Percentiles rank a stretch among this genome's conserved stretches.
These are phyloP conservation scores for Alternaria arbusti DNA, from an alignment of 2,329 filamentous ascomycete species.

Conservation along the genomic window DNA sequence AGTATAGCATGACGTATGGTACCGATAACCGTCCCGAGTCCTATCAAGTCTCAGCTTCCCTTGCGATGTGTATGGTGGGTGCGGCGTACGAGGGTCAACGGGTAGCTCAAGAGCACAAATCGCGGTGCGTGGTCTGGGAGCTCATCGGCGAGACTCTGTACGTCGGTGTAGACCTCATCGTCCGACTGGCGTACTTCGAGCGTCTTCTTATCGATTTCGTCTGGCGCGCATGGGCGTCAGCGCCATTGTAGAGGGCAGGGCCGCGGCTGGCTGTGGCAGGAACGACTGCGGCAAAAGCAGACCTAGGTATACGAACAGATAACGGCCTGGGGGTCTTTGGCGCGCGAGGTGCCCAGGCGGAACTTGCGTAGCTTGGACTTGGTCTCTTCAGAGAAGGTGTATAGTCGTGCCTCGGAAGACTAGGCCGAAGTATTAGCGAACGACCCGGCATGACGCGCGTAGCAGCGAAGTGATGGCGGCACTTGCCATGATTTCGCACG, in stretches of 20 bases:
- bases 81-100: conserved; percentile 75
- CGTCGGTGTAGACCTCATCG: conserved; percentile 79
- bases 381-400: conserved; percentile 90
- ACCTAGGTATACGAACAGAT: conserved; percentile 73
- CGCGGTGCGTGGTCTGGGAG: conserved; percentile 91
- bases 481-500: conserved; percentile 28
- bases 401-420: conserved; percentile 84
- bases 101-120: conserved; percentile 90
- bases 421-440: conserved; percentile 26
- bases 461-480: neutral
- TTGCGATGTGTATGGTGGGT: conserved; percentile 5
- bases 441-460: neutral
- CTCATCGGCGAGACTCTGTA: conserved; percentile 84
- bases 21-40: conserved; percentile 83
- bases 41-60: conserved; percentile 53
- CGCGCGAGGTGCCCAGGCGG: conserved; percentile 85
- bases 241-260: conserved; percentile 14
- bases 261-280: neutral
- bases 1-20: conserved; percentile 94
- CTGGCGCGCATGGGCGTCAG: conserved; percentile 57
- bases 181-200: conserved; percentile 88
- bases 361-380: conserved; percentile 93
- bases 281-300: conserved; percentile 3
- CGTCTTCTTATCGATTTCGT: conserved; percentile 87
- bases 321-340: conserved; percentile 85